Evolutionary conservation across 805 yeast genomes (phyloP), one percentile per base, ranked within the genome.

Genomic region (Yamadazyma sp.): DNA sequence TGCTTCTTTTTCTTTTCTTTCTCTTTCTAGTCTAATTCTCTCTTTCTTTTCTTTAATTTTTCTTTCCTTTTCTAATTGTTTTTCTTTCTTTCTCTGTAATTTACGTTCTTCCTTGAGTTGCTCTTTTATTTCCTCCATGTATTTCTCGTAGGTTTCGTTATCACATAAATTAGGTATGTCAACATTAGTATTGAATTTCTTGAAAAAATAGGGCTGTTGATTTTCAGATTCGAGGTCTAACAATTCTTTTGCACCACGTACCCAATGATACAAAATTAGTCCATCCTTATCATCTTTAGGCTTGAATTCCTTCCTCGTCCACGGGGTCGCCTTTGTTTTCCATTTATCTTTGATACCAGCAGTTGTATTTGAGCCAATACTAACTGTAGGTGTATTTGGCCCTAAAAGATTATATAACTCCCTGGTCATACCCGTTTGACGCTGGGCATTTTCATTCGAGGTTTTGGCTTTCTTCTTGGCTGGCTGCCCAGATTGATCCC

Each of bases 391-490:
- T 2, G 95, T 79, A 56, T 87, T 87, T 25, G 93, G 89, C 4
- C 99, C 98, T 26, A 93, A 66, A 35, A 94, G 70, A 45, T 83
- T 84, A 58, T 83, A 89, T 35, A 93, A 66, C 56, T 93, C 98
- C 47, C 98, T 74, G 43, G 86, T 89, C 77, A 91, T 83, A 17
- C 95, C 95, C 2, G 79, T 66, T 29, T 70, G 65, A 31, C 62
- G 50, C 4, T 49, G 43, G 4, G 27, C 28, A 11, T 40, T 34
- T 5, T 50, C 60, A 33, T 30, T 31, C 1, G 49, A 40, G 12
- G 50, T 47, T 30, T 58, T 65, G 32, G 60, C 67, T 38, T 66
- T 65, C 50, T 69, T 71, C 50, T 64, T 68, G 6, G 62, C 56
- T 13, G 67, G 70, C 39, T 60, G 70, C 35, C 36, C 56, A 26